A percentile compares a stretch with the other conserved stretches of the same genome.
phyloP scores from a whole-genome alignment of 805 yeast genomes.

The Saturnispora sekii region DNA sequence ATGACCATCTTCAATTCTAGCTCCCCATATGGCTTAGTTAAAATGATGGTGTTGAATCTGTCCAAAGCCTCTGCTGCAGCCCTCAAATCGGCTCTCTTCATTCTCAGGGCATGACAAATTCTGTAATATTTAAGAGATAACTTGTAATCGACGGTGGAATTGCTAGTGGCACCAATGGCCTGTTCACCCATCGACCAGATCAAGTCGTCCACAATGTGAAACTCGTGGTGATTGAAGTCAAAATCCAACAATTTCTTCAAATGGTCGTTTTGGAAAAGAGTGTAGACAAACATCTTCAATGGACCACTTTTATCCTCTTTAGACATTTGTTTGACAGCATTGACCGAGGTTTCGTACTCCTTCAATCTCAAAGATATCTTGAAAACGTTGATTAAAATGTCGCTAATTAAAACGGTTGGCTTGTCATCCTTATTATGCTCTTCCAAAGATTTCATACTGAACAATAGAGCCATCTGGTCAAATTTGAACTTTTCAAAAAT shows the following conservation, averaged over 20 bases:
- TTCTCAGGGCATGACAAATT: constrained; percentile 42
- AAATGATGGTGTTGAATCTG: constrained; percentile 28
- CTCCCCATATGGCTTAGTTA: constrained; percentile 2
- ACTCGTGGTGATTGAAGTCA: constrained; percentile 33
- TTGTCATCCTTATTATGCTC: constrained; percentile 6
- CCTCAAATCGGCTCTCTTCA: constrained; percentile 38
- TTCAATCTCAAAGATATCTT: constrained; percentile 23
- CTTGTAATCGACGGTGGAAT: constrained; percentile 20
- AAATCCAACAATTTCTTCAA: constrained; percentile 32
- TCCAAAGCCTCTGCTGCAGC: constrained; percentile 38
- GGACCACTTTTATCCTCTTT: constrained; percentile 17
- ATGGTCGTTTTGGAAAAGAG: constrained; percentile 31
- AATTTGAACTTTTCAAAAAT: constrained; percentile 27
- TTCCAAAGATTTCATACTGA: constrained; percentile 22
- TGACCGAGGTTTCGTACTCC: constrained; percentile 24
- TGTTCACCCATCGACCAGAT: constrained; percentile 26
- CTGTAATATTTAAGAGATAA: constrained; percentile 36
- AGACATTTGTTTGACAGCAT: constrained; percentile 21
- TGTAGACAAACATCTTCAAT: constrained; percentile 28
- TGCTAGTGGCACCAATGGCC: constrained; percentile 10
- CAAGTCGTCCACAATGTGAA: constrained; percentile 33
- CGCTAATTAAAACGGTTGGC: constrained; percentile 14
- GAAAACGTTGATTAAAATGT: constrained; percentile 20
- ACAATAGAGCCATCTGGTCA: constrained; percentile 28
- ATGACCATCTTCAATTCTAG: constrained; percentile 16